Evolutionary conservation across 2,329 filamentous ascomycete genomes (phyloP).

Genomic region (Ascochyta clinopodiicola): DNA sequence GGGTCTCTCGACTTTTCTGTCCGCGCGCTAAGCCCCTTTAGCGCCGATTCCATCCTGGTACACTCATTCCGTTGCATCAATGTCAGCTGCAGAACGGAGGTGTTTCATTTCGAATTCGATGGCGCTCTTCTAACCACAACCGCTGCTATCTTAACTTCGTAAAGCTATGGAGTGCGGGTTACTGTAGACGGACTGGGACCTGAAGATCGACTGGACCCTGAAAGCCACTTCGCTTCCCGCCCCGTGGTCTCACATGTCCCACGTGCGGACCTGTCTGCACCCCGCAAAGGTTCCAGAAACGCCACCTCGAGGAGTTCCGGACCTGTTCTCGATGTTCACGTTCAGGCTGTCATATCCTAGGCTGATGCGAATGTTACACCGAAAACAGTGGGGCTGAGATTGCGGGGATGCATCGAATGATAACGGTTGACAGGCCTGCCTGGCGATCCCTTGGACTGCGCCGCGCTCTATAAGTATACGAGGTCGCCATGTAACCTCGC

Average conservation of each 20-base stretch:
- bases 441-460: constrained; percentile 7
- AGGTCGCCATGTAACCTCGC: not conserved
- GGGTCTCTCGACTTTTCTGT: constrained; percentile 22
- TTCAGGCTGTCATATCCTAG: not conserved
- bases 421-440: constrained; percentile 2
- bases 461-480: constrained; percentile 6
- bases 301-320: not conserved
- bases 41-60: not conserved
- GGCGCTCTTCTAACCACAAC: not conserved
- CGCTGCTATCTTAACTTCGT: no score
- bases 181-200: not conserved
- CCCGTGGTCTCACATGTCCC: not conserved
- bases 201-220: constrained; percentile 14
- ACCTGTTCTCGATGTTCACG: not conserved
- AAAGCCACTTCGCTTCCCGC: not conserved
- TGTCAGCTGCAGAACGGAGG: not conserved
- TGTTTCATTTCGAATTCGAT: not conserved
- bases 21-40: constrained; percentile 18
- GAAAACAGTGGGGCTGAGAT: constrained; percentile 15
- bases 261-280: constrained; percentile 4
- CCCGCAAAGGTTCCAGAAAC: constrained; percentile 3
- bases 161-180: not conserved
- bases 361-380: constrained; percentile 7
- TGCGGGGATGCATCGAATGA: constrained; percentile 18
- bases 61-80: constrained; percentile 2